Base-by-base conservation (phyloP, 495 filamentous ascomycete species). In the Penicillium parvum region DNA sequence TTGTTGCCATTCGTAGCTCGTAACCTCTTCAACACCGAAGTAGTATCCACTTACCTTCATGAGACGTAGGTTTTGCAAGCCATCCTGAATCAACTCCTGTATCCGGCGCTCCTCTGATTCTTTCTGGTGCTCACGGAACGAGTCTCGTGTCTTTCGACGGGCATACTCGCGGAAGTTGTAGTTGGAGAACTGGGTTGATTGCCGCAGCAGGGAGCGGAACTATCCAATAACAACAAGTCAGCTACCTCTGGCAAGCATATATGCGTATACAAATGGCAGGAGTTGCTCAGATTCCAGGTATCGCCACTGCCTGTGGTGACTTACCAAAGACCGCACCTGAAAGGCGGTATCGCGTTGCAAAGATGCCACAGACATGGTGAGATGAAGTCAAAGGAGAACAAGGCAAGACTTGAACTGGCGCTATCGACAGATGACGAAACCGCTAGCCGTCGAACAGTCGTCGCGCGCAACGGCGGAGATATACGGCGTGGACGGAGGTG, bases 121-220 rank as follows among this genome's bases (percentile, higher is more conserved):
- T 41, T 74, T 75, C 43, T 74, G 62, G 59, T 94, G 76, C 63
- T 91, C 90, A 43, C 86, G 78, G 63, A 98, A 98, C 7, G 86
- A 79, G 71, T 96, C 92, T 55, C 72, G 73, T 53, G 92, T 91
- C 58, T 92, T 78, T 43, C 94, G 82, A 61, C 79, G 86, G 20
- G 94, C 90, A 68, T 96, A 98, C 55, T 97, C 91, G 60, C 92
- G 81, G 76, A 96, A 98, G 65, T 96, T 97, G 75, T 96, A 98
- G 47, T 83, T 76, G 38, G 90, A 81, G 65, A 97, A 98, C 52
- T 94, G 86, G 37, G 79, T 76, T 12, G 87, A 82, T 65, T 90
- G 85, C 22, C 92, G 87, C 52, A 96, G 74, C 47, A 98, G 76
- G 47, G 90, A 90, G 33, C 94, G 91, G 71, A 94, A 96, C 89